Evolutionary conservation across 1,284 basidiomycete species (phyloP).

Genomic region (Marasmius sp.): DNA sequence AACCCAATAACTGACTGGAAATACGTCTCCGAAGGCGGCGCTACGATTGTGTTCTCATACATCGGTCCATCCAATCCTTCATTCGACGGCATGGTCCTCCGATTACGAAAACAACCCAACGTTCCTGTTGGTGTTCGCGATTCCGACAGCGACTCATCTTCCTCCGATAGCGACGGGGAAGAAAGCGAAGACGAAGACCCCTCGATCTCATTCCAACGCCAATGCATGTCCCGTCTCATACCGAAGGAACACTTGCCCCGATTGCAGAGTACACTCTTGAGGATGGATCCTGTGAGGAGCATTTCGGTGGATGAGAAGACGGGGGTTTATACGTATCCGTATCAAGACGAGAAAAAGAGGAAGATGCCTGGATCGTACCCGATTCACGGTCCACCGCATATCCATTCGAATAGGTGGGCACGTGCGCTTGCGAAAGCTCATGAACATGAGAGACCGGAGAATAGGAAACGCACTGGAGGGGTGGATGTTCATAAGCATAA

Average conservation of each 20-base stretch:
- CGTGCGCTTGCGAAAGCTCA: slow-evolving; percentile 42
- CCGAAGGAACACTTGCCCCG: slow-evolving; percentile 57
- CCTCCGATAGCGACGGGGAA: slow-evolving; percentile 3
- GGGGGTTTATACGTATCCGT: not conserved
- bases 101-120: slow-evolving; percentile 61
- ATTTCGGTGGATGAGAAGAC: not conserved
- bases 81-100: slow-evolving; percentile 68
- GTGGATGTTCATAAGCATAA: slow-evolving; percentile 56
- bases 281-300: slow-evolving; percentile 9
- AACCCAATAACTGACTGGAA: slow-evolving; percentile 55
- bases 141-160: too few relatives aligned
- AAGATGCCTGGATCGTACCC: not conserved
- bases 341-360: not conserved
- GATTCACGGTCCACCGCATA: not conserved
- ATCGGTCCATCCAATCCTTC: slow-evolving; percentile 45
- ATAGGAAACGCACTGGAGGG: slow-evolving; percentile 51
- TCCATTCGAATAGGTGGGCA: slow-evolving; percentile 3
- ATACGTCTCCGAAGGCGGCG: slow-evolving; percentile 89
- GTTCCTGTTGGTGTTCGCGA: slow-evolving; percentile 7
- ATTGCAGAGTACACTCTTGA: slow-evolving; percentile 55
- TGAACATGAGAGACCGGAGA: slow-evolving; percentile 51
- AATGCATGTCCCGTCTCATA: slow-evolving; percentile 60
- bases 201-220: slow-evolving; percentile 61
- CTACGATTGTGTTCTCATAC: slow-evolving; percentile 86
- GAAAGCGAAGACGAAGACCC: slow-evolving; percentile 24